Conservation (phyloP, 768 basidiomycete species). For the Rhizopogon vinicolor region DNA sequence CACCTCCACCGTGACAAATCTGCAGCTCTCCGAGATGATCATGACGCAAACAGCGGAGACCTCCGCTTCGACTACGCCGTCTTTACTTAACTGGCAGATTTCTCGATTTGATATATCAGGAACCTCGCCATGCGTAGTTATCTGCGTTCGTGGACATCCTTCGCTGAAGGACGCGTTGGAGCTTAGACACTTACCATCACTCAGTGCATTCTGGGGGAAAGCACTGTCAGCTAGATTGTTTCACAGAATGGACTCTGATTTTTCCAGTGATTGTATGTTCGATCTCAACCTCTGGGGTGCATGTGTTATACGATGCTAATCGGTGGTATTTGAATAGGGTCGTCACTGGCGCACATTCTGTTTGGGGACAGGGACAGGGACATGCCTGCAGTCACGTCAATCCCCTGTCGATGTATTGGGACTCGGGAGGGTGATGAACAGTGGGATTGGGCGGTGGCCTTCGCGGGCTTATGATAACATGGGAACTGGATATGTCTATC, state of each 20-base stretch:
- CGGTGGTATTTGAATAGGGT: not conserved
- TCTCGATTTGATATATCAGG: constrained; percentile 37
- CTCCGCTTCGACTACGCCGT: constrained; percentile 8
- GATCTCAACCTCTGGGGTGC: not conserved
- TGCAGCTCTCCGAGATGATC: not conserved
- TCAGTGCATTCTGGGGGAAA: not conserved
- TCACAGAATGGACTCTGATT: not conserved
- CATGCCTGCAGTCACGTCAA: constrained; percentile 23
- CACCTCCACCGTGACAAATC: too few relatives aligned
- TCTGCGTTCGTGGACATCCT: constrained; percentile 35
- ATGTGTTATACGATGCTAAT: not conserved
- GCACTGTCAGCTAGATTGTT: not conserved
- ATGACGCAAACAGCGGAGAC: not conserved
- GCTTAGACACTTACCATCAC: not conserved
- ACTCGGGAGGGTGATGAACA: constrained; percentile 14
- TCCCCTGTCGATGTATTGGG: constrained; percentile 16
- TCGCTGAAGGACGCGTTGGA: not conserved
- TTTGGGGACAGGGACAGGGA: constrained; percentile 9
- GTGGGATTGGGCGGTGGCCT: constrained; percentile 25
- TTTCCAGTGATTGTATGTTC: not conserved
- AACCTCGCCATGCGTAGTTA: constrained; percentile 34
- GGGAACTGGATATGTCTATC: not conserved
- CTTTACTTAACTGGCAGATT: constrained; percentile 40
- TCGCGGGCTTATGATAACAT: constrained; percentile 20
- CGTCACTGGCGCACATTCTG: not conserved